Conservation (phyloP, 148 eudicot genomes). For the Chenopodium berlandieri region DNA sequence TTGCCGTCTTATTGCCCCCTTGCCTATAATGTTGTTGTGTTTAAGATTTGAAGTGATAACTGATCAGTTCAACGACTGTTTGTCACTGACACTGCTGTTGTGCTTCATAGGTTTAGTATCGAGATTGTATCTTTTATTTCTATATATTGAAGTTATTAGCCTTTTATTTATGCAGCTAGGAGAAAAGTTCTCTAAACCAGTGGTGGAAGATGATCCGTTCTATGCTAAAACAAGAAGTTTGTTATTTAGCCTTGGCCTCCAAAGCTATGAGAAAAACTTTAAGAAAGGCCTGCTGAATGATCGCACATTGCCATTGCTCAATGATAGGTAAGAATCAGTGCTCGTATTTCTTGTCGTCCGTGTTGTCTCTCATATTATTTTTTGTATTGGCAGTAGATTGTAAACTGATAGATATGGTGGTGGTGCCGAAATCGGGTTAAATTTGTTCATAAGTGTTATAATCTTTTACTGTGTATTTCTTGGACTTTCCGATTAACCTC, state of each 20-base stretch:
- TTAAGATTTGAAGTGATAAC: not conserved
- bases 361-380: not conserved
- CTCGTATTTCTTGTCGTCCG: not conserved
- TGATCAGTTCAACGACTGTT: not conserved
- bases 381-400: not conserved
- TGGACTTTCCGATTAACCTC: not conserved
- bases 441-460: not conserved
- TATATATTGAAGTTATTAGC: not conserved
- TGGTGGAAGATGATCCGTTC: constrained; percentile 50
- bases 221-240: constrained; percentile 66
- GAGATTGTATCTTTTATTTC: not conserved
- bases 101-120: not conserved
- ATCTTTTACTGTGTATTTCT: not conserved
- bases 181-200: constrained; percentile 69
- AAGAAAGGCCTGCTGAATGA: constrained; percentile 85
- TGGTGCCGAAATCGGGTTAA: not conserved
- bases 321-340: constrained; percentile 65
- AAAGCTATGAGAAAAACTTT: constrained; percentile 84
- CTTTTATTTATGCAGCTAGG: constrained; percentile 55
- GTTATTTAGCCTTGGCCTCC: constrained; percentile 75
- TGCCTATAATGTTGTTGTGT: not conserved
- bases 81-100: not conserved
- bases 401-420: not conserved
- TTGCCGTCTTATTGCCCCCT: not conserved
- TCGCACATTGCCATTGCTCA: constrained; percentile 74